Evolutionary conservation across 164 flowering plant species (phyloP).

Genomic region (Sextonia rubra): DNA sequence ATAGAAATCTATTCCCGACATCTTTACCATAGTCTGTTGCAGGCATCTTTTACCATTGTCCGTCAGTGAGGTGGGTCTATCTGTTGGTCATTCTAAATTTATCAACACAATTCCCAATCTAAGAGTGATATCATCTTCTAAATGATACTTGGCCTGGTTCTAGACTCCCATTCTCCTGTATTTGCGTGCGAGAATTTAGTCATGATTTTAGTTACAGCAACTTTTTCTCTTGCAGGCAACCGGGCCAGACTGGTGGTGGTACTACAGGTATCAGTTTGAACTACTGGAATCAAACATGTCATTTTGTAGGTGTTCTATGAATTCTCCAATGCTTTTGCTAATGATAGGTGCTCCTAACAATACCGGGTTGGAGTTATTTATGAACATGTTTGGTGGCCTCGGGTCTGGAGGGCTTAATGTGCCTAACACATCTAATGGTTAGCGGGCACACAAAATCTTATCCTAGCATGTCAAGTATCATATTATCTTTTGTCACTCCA

Average conservation of each 20-base stretch:
- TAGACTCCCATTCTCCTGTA: background rate
- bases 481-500: background rate
- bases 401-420: slow-evolving; percentile 39
- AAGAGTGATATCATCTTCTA: too few relatives aligned
- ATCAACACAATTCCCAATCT: too few relatives aligned
- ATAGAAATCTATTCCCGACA: background rate
- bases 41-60: too few relatives aligned
- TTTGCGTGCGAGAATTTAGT: background rate
- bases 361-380: slow-evolving; percentile 43
- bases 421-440: slow-evolving; percentile 37
- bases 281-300: background rate
- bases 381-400: slow-evolving; percentile 64
- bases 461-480: background rate
- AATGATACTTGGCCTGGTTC: too few relatives aligned
- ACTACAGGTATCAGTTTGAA: slow-evolving; percentile 35
- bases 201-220: background rate
- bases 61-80: too few relatives aligned
- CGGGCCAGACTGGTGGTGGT: slow-evolving; percentile 41
- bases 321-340: background rate
- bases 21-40: too few relatives aligned
- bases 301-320: background rate
- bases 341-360: slow-evolving; percentile 29
- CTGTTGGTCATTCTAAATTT: too few relatives aligned
- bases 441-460: background rate
- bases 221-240: slow-evolving; percentile 36